Base-by-base conservation (phyloP, 805 yeast genomes). In the Lipomyces starkeyi region DNA sequence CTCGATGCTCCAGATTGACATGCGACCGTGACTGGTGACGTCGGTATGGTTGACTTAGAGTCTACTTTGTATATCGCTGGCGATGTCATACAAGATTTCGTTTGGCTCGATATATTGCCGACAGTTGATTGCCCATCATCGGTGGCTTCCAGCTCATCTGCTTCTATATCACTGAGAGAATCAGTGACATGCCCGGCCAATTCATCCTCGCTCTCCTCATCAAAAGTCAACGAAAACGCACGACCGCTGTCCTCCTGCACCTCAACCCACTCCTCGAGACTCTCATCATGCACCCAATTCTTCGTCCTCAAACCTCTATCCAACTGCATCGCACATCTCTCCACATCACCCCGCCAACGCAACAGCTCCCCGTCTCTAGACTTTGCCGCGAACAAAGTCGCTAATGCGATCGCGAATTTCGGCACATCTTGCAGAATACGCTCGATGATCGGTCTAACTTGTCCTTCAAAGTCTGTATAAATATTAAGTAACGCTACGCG, bases 201-300 rank as follows among this genome's bases (percentile, higher is more conserved):
- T 4, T 62, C 61, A 34, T 49, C 29, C 8, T n/a, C 61, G 17
- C 40, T 54, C 17, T 47, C 55, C 27, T n/a, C 25, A n/a, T 62
- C 37, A 47, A 47, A 35, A 27, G 11, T 8, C 60, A 63, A 22
- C 25, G 47, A 29, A n/a, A 40, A 29, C 17, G 22, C 5, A 32
- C 22, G 5, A 22, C 27, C 56, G 25, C 14, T 29, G 17, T 22
- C n/a, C 49, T 43, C 49, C 25, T 59, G 58, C 27, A 49, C 54
- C 37, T 68, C 67, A 29, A 66, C 60, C 71, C 71, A 68, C 34
- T 68, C 69, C 37, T 63, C 70, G 20, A 68, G 54, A 43, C 62
- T 61, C 29, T 59, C 69, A 52, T 63, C 71, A 40, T 47, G 62
- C 6, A 52, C 29, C 71, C 71, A 68, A 29, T 64, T 67, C 17